A percentile compares a stretch with the other conserved stretches of the same genome.
phyloP scores from a whole-genome alignment of 805 yeast species.

The Candida peoriensis region DNA sequence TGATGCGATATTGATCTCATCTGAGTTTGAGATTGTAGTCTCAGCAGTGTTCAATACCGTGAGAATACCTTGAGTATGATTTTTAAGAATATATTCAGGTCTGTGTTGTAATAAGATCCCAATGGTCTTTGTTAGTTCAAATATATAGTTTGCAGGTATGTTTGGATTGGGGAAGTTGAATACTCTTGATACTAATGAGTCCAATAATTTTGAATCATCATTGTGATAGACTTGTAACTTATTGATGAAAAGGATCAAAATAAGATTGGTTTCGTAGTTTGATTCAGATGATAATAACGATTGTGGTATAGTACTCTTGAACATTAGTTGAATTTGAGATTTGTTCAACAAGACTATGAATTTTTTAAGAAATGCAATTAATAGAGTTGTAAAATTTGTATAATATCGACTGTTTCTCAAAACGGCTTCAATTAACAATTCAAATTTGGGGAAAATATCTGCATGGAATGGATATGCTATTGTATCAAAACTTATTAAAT shows the following conservation, averaged over 20 bases:
- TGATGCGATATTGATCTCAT: conserved; percentile 5
- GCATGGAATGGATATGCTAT: conserved; percentile 12
- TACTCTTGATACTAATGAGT: conserved; percentile 7
- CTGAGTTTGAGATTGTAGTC: conserved; percentile 2
- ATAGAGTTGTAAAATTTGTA: conserved; percentile 15
- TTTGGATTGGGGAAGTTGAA: conserved; percentile 11
- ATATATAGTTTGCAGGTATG: conserved; percentile 16
- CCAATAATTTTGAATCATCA: conserved; percentile 1
- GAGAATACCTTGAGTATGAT: conserved; percentile 9
- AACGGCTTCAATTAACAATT: conserved; percentile 18
- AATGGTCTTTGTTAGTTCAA: conserved; percentile 23
- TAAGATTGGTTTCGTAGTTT: conserved; percentile 12
- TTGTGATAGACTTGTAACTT: conserved; percentile 17
- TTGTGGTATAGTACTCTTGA: conserved; percentile 6
- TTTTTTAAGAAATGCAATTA: conserved; percentile 18
- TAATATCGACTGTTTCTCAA: conserved; percentile 20
- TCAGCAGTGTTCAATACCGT: conserved; percentile 8
- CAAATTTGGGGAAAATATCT: conserved; percentile 3
- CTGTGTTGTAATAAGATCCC: conserved; percentile 19
- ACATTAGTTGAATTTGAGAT: conserved; percentile 4
- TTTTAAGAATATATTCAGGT: conserved; percentile 8
- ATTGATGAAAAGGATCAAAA: conserved; percentile 14
- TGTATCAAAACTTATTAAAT: conserved; percentile 11
- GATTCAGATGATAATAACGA: conserved; percentile 7
- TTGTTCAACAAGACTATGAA: conserved; percentile 13